Base-by-base conservation (phyloP, 257 asterid species). In the Penstemon eatonii region DNA sequence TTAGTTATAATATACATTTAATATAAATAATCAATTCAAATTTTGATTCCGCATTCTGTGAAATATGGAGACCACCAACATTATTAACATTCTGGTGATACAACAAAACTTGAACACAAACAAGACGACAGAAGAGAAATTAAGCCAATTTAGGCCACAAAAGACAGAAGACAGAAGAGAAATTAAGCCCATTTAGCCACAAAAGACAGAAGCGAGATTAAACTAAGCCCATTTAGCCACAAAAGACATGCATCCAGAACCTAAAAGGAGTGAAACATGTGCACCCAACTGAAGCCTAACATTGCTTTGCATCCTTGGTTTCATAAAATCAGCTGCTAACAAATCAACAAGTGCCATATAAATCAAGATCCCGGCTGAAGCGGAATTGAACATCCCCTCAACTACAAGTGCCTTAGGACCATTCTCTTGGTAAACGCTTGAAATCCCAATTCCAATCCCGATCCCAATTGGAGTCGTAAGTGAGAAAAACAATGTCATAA, bases 301-400 rank as follows among this genome's bases (percentile, higher is more conserved):
- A 54, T 79, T 86, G 69, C 53, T 73, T 36, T 83, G 92, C 87
- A 86, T 75, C 71, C 80, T 81, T 0, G 87, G 84, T 6, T 77
- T 82, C 89, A 80, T 83, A 66, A 86, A 86, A 74, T 83, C 92
- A 18, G 89, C 84, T 44, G 92, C 92, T 45, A 86, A 52, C 10
- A 86, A 44, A 73, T 86, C 92, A 4, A 86, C 92, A 0, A 86
- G 87, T 8, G 92, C 81, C 89, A 86, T 83, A 75, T 86, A 86
- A 1, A 86, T 68, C 73, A 86, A 44, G 56, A 86, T 86, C 49
- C 89, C 92, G 0, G 89, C 77, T n/a, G 92, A 81, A 12, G 89
- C 87, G 0, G 89, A 79, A 25, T 80, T 82, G 64, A 86, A 65
- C 3, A 78, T 42, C 61, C 92, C 89, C 62, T 83, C 86, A 0